Percentiles rank a stretch among this genome's conserved stretches.
Conservation (phyloP, 805 yeast species). For the Torulaspora gathmanii region DNA sequence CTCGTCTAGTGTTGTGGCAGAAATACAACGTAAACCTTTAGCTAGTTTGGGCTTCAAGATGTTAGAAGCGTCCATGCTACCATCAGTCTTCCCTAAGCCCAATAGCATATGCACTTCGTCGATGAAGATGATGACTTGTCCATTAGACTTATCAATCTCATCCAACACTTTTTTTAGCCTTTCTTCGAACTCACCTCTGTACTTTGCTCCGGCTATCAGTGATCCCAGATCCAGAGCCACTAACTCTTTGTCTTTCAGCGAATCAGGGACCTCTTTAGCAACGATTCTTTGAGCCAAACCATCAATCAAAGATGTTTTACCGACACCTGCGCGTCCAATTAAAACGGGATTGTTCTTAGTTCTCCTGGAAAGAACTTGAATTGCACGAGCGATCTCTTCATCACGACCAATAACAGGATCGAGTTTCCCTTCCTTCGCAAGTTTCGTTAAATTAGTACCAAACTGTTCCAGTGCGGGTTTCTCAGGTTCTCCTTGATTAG, state of each 20-base stretch:
- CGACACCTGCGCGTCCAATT: slow-evolving; percentile 97
- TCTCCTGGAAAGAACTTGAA: slow-evolving; percentile 85
- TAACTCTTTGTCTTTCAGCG: slow-evolving; percentile 80
- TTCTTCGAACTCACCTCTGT: slow-evolving; percentile 93
- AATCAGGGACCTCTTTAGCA: slow-evolving; percentile 90
- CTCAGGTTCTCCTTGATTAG: slow-evolving; percentile 46
- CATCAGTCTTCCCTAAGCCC: slow-evolving; percentile 91
- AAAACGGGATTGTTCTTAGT: slow-evolving; percentile 94
- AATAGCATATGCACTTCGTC: slow-evolving; percentile 87
- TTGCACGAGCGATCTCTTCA: slow-evolving; percentile 88
- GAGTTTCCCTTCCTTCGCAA: slow-evolving; percentile 83
- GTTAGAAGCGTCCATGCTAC: slow-evolving; percentile 93
- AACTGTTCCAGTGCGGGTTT: slow-evolving; percentile 77
- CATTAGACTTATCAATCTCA: slow-evolving; percentile 76
- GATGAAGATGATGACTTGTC: slow-evolving; percentile 73
- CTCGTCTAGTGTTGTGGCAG: slow-evolving; percentile 95
- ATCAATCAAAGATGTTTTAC: slow-evolving; percentile 95
- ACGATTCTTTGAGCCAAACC: slow-evolving; percentile 93
- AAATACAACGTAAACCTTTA: slow-evolving; percentile 90
- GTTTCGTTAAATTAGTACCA: slow-evolving; percentile 79
- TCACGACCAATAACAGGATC: slow-evolving; percentile 98
- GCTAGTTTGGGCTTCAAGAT: slow-evolving; percentile 90
- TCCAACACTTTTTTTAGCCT: slow-evolving; percentile 74
- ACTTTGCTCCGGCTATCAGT: slow-evolving; percentile 90
- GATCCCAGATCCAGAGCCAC: slow-evolving; percentile 84